Percentiles rank a stretch among this genome's conserved stretches.
phyloP scores from a whole-genome alignment of 306 rosid species.

The cucumber (Cucumis sativus) region DNA sequence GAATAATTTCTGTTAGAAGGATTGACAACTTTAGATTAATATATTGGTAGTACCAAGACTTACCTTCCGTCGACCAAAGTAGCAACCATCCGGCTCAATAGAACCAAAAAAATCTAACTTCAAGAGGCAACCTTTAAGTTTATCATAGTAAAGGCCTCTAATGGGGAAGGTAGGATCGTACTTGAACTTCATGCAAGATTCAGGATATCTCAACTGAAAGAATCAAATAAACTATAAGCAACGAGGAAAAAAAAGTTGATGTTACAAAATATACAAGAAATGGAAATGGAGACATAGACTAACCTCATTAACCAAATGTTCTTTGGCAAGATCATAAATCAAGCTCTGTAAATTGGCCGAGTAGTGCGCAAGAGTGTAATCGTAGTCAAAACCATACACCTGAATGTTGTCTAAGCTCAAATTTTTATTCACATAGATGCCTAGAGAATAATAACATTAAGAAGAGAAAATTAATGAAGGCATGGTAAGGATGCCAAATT shows the following conservation, averaged over 20 bases:
- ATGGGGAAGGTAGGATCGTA: slow-evolving; percentile 85
- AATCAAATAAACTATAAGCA: slow-evolving; percentile 14
- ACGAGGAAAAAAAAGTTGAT: not conserved
- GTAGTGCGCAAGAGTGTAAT: slow-evolving; percentile 93
- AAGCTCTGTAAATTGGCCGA: slow-evolving; percentile 66
- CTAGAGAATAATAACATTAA: slow-evolving; percentile 30
- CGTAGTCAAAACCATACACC: slow-evolving; percentile 92
- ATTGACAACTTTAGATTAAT: not conserved
- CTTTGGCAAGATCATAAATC: slow-evolving; percentile 89
- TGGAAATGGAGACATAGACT: slow-evolving; percentile 5
- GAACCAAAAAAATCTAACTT: slow-evolving; percentile 91
- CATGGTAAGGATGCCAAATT: not conserved
- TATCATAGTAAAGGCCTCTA: slow-evolving; percentile 85
- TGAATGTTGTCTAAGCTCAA: slow-evolving; percentile 63
- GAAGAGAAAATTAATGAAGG: not conserved
- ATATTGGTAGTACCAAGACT: not conserved
- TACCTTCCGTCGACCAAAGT: slow-evolving; percentile 88
- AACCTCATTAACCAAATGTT: slow-evolving; percentile 80
- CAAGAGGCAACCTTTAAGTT: slow-evolving; percentile 73
- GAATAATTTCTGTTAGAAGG: not conserved
- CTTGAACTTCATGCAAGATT: slow-evolving; percentile 52
- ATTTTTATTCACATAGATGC: slow-evolving; percentile 80
- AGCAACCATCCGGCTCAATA: slow-evolving; percentile 77
- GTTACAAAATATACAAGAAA: not conserved
- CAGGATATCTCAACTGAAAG: slow-evolving; percentile 80